phyloP scores from a whole-genome alignment of 305 asterid genomes.

The Solanum hybrid region DNA sequence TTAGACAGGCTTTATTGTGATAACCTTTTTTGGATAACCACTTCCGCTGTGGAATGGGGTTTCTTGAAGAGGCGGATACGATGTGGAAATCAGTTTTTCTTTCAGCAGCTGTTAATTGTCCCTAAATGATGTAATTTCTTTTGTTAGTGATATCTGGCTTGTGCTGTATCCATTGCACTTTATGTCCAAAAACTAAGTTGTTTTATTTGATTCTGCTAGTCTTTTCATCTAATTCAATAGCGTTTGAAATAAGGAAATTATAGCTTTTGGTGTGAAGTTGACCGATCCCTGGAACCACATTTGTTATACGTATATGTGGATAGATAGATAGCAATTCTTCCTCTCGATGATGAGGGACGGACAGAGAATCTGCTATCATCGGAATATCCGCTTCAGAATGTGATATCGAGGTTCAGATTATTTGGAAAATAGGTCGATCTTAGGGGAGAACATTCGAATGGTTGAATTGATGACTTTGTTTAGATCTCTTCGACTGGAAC shows the following conservation, averaged over 20 bases:
- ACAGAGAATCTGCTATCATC: neutral
- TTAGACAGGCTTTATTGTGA: neutral
- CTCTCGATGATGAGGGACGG: neutral
- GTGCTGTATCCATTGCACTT: slow-evolving; percentile 1
- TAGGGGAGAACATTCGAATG: neutral
- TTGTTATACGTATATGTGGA: neutral
- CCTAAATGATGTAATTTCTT: neutral
- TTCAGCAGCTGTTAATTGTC: neutral
- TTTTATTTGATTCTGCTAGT: neutral
- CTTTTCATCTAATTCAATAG: slow-evolving; percentile 24
- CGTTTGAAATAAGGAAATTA: slow-evolving; percentile 56
- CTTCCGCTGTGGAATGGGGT: neutral
- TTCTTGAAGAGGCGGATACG: neutral
- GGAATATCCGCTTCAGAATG: neutral
- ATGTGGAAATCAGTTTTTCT: neutral
- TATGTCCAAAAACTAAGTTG: neutral
- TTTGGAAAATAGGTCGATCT: neutral
- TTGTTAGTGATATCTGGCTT: neutral
- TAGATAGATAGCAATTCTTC: neutral
- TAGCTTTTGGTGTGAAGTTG: slow-evolving; percentile 36
- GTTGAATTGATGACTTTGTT: neutral
- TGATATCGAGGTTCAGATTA: neutral
- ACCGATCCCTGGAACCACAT: neutral
- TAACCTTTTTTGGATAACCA: neutral
- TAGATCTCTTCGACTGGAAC: neutral